Evolutionary conservation across 1,284 basidiomycete genomes (phyloP).

Genomic region (Anthracocystis walkeri): DNA sequence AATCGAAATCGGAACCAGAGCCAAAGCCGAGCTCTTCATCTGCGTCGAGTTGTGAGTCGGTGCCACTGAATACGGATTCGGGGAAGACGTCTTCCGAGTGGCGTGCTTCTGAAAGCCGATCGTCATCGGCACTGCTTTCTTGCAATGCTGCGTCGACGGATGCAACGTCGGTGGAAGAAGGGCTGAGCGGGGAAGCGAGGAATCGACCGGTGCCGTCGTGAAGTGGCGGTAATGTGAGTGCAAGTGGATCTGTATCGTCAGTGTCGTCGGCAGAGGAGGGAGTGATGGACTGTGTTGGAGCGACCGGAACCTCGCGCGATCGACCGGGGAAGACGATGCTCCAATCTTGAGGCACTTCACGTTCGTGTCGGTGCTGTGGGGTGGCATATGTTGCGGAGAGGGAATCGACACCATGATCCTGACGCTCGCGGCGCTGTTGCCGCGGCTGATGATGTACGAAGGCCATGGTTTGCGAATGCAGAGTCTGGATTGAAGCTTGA

Average conservation of each 20-base stretch:
- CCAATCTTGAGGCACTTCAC: conserved; percentile 37
- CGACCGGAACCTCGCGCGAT: conserved; percentile 18
- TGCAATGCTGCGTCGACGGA: conserved; percentile 24
- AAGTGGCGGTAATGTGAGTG: conserved; percentile 36
- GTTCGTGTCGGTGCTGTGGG: conserved; percentile 16
- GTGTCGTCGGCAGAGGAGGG: conserved; percentile 12
- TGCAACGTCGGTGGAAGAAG: conserved; percentile 29
- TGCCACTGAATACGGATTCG: conserved; percentile 38
- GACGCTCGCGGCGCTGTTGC: conserved; percentile 35
- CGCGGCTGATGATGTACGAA: conserved; percentile 53
- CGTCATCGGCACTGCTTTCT: conserved; percentile 23
- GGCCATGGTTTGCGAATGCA: conserved; percentile 25
- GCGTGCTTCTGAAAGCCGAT: conserved; percentile 23
- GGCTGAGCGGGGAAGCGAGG: conserved; percentile 33
- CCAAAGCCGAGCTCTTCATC: conserved; percentile 52
- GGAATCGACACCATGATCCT: conserved; percentile 19
- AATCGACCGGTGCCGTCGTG: conserved; percentile 53
- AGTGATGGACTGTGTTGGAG: conserved; percentile 6
- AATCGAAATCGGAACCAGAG: conserved; percentile 52
- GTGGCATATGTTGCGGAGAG: conserved; percentile 12
- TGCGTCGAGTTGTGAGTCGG: conserved; percentile 45
- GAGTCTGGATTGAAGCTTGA: background rate
- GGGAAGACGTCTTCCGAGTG: conserved; percentile 31
- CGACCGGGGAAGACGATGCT: conserved; percentile 52
- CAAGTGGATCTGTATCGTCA: conserved; percentile 25